phyloP scores from a whole-genome alignment of 2,329 filamentous ascomycete species.

The Epicoccum sorghinum region DNA sequence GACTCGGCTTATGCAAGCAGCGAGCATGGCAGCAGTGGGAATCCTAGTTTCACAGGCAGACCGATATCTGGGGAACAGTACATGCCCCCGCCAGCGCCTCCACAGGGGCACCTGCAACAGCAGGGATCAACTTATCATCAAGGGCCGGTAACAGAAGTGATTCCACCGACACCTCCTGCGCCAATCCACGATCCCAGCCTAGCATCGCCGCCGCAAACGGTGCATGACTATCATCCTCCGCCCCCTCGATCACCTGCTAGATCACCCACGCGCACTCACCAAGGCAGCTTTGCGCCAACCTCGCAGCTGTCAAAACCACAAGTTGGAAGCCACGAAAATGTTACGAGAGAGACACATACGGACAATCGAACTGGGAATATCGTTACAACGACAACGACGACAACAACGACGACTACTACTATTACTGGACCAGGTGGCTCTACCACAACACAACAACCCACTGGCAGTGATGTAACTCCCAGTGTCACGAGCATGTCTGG shows the following conservation, averaged over 20 bases:
- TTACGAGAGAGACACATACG: slow-evolving; percentile 38
- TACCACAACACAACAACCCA: slow-evolving; percentile 42
- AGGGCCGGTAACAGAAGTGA: slow-evolving; percentile 17
- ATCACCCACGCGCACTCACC: background rate
- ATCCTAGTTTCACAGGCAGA: slow-evolving; percentile 40
- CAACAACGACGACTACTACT: slow-evolving; percentile 46
- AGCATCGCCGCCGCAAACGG: slow-evolving; percentile 4
- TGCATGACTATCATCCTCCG: slow-evolving; percentile 8
- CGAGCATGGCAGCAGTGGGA: slow-evolving; percentile 39
- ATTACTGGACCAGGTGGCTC: slow-evolving; percentile 43
- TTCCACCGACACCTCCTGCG: slow-evolving; percentile 33
- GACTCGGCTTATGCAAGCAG: slow-evolving; percentile 46
- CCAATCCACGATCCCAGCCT: slow-evolving; percentile 19
- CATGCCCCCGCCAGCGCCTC: slow-evolving; percentile 21
- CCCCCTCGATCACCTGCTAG: slow-evolving; percentile 3
- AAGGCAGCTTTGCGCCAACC: slow-evolving; percentile 3
- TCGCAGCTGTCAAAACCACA: slow-evolving; percentile 1
- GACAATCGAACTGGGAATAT: slow-evolving; percentile 42
- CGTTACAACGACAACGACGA: slow-evolving; percentile 45
- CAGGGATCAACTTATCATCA: slow-evolving; percentile 7
- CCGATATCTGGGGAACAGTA: slow-evolving; percentile 38
- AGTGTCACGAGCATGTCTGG: slow-evolving; percentile 42
- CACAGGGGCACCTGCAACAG: slow-evolving; percentile 1
- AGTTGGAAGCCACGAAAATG: slow-evolving; percentile 30
- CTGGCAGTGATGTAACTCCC: slow-evolving; percentile 22